phyloP scores from a whole-genome alignment of 176 grass and related monocot species.

The Puccinellia tenuiflora region DNA sequence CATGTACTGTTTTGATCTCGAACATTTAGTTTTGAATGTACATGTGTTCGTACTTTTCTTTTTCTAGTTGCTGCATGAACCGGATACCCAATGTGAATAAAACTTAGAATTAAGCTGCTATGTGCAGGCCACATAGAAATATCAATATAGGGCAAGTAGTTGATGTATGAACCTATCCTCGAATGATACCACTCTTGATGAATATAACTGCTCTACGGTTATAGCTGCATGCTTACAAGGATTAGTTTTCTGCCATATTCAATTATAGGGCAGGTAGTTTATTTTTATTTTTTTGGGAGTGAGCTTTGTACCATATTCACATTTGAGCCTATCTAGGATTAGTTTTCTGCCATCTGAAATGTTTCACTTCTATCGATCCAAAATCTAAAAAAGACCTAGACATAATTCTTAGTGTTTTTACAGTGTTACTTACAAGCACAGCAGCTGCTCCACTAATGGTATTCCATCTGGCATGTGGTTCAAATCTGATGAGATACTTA shows the following conservation, averaged over 20 bases:
- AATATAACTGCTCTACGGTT: neutral
- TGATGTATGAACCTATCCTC: neutral
- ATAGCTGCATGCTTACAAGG: neutral
- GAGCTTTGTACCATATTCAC: neutral
- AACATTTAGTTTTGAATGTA: neutral
- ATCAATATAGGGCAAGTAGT: neutral
- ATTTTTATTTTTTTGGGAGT: neutral
- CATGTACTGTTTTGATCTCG: neutral
- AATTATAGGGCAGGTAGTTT: too few species aligned
- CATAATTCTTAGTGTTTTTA: neutral
- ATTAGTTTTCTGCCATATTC: too few species aligned
- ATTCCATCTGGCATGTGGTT: slow-evolving; percentile 3
- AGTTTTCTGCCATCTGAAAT: neutral
- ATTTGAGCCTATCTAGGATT: neutral
- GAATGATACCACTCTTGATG: neutral
- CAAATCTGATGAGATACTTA: slow-evolving; percentile 20
- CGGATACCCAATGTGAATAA: neutral
- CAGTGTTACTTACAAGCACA: neutral
- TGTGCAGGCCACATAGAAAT: neutral
- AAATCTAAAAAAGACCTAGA: neutral
- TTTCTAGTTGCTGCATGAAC: slow-evolving; percentile 3
- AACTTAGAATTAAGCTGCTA: slow-evolving; percentile 8
- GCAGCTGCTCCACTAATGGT: neutral
- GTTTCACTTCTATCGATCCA: neutral
- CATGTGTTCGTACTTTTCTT: neutral